phyloP scores from a whole-genome alignment of 352 stramenopile genomes.

The Pythium dissimile region DNA sequence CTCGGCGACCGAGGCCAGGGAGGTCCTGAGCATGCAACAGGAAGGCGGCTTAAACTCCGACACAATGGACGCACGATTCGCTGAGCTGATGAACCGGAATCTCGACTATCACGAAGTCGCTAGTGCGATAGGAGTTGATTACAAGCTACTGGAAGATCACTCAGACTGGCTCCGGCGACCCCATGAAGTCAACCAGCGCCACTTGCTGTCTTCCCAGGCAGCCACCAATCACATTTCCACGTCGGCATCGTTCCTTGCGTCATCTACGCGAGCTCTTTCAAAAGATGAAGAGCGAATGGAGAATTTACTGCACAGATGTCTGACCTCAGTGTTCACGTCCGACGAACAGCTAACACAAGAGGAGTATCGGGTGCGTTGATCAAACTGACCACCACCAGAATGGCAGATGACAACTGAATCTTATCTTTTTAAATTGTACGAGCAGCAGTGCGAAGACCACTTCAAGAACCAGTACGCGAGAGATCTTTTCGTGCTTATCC shows the following conservation, averaged over 20 bases:
- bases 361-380: conserved; percentile 44
- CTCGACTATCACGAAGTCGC: conserved; percentile 23
- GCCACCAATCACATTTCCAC: not conserved
- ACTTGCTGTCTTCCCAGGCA: not conserved
- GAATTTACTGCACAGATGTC: conserved; percentile 77
- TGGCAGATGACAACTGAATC: too few species aligned
- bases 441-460: conserved; percentile 45
- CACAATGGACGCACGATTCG: conserved; percentile 16
- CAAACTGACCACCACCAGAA: too few species aligned
- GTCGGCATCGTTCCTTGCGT: not conserved
- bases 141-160: conserved; percentile 21
- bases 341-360: conserved; percentile 55
- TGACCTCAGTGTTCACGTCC: conserved; percentile 80
- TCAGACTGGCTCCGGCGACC: conserved; percentile 23
- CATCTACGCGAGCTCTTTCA: conserved; percentile 37
- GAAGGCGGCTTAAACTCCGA: not conserved
- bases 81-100: conserved; percentile 22
- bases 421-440: too few species aligned
- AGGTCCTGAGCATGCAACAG: conserved; percentile 4
- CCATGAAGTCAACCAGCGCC: conserved; percentile 22
- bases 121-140: conserved; percentile 17
- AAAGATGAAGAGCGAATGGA: conserved; percentile 75
- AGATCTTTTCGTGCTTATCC: conserved; percentile 79
- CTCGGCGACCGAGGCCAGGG: conserved; percentile 11
- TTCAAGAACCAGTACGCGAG: conserved; percentile 73